Percentiles rank a stretch among this genome's conserved stretches.
Evolutionary conservation across 1,284 basidiomycete species (phyloP).

Genomic region (Pyrrhoderma lamaoense): DNA sequence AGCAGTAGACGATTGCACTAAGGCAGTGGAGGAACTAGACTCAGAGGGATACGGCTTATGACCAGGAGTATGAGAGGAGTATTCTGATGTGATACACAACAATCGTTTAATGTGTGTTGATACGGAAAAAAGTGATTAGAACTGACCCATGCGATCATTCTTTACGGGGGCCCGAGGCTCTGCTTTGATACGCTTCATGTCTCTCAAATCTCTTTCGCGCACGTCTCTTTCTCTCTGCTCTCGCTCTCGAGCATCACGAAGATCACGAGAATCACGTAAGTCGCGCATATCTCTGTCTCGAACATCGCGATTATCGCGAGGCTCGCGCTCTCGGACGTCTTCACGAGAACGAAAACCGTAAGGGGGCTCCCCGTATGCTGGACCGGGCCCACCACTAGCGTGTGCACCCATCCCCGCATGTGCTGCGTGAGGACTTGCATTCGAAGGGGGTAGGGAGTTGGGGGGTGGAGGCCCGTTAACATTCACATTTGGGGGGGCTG

Average conservation of each 20-base stretch:
- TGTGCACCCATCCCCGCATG: conserved; percentile 11
- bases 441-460: conserved; percentile 20
- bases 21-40: conserved; percentile 19
- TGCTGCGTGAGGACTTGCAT: conserved; percentile 18
- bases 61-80: conserved; percentile 3
- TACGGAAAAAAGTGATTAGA: not conserved
- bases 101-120: too few species aligned
- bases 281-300: conserved; percentile 14
- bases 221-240: not conserved
- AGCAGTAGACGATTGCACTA: conserved; percentile 20
- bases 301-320: conserved; percentile 13
- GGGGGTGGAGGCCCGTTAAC: conserved; percentile 23
- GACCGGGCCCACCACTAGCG: conserved; percentile 2
- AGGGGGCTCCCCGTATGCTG: conserved; percentile 19
- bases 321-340: conserved; percentile 15
- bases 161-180: conserved; percentile 34
- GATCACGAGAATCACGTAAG: conserved; percentile 20
- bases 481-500: not conserved
- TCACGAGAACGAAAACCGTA: conserved; percentile 21
- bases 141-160: not conserved
- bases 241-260: not conserved
- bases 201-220: conserved; percentile 9
- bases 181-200: conserved; percentile 29
- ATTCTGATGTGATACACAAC: conserved; percentile 12
- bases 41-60: conserved; percentile 12